Percentiles rank a stretch among this genome's conserved stretches.
These are phyloP conservation scores for Rosa hybrid DNA, from an alignment of 331 rosid species.

Conservation along the genomic window DNA sequence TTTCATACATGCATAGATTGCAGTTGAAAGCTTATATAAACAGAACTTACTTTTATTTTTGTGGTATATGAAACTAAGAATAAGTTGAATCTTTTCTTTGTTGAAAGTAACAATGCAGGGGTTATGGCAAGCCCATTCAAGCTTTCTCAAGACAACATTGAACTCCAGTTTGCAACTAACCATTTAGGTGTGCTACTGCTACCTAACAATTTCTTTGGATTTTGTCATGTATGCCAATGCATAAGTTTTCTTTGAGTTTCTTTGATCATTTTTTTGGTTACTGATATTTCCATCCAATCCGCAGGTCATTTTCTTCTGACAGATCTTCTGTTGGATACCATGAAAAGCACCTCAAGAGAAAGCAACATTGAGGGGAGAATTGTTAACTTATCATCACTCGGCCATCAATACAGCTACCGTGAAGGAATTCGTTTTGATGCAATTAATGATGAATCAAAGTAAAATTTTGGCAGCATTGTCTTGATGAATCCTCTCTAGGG, in stretches of 20 bases:
- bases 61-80: not conserved
- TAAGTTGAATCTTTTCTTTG: conserved; percentile 16
- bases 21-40: not conserved
- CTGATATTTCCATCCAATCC: not conserved
- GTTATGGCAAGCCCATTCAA: conserved; percentile 77
- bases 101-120: conserved; percentile 88
- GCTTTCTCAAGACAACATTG: conserved; percentile 75
- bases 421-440: conserved; percentile 56
- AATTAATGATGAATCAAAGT: conserved; percentile 67
- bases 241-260: too few species aligned
- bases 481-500: not conserved
- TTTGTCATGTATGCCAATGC: not conserved
- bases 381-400: conserved; percentile 12
- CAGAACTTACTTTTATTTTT: not conserved
- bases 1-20: not conserved
- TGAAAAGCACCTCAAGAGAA: conserved; percentile 45
- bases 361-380: conserved; percentile 9
- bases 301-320: conserved; percentile 79
- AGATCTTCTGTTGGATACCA: conserved; percentile 66
- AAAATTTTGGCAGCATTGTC: not conserved
- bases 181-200: conserved; percentile 55
- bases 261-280: not conserved
- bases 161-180: conserved; percentile 87
- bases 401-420: conserved; percentile 4
- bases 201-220: not conserved